Base-by-base conservation (phyloP, 2,329 filamentous ascomycete genomes). In the Akanthomyces muscarius region DNA sequence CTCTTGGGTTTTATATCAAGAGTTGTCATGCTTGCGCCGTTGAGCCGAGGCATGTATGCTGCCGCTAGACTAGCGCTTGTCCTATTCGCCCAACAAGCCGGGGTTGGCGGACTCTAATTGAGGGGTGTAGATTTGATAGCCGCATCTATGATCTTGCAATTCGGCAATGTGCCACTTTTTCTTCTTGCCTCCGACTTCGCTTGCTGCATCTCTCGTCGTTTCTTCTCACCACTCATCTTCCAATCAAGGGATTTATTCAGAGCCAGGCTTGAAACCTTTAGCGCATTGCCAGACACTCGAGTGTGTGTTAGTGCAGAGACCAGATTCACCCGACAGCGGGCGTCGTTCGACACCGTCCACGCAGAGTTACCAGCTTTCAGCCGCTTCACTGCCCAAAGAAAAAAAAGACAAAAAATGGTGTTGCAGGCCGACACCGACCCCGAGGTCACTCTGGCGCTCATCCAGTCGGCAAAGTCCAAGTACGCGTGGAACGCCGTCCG, bases 371-470 rank as follows among this genome's bases (percentile, higher is more conserved):
- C 41, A n/a, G 36, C 8, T 25, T 23, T 16, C 6, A 44, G 14
- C n/a, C 33, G 16, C 45, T 23, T 23, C 16, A 18, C 21, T 8
- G 2, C 33, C 10, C 33, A 36, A 36, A 36, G 28, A 30, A 30
- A 21, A 21, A 21, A 30, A 5, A 30, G 28, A 30, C 28, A 4
- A 7, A 54, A 13, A n/a, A 62, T 63, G 63, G 60, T 54, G 7
- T 52, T 53, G 16, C 57, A 64, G 18, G 63, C 53, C 38, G 42
- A 42, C 38, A 45, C 57, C 5, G 57, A 64, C 36, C 50, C 57
- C 50, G 36, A 50, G 16, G n/a, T 55, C 55, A 61, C 52, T 58
- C 74, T 45, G 33, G 50, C 45, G 38, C 51, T 62, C 7, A 56
- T 56, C 11, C 52, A 36, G 52, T 52, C 60, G n/a, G 60, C 60